Evolutionary conservation across 1,139 yeast species (phyloP).

Genomic region (Yamadazyma spencermartinsiae): DNA sequence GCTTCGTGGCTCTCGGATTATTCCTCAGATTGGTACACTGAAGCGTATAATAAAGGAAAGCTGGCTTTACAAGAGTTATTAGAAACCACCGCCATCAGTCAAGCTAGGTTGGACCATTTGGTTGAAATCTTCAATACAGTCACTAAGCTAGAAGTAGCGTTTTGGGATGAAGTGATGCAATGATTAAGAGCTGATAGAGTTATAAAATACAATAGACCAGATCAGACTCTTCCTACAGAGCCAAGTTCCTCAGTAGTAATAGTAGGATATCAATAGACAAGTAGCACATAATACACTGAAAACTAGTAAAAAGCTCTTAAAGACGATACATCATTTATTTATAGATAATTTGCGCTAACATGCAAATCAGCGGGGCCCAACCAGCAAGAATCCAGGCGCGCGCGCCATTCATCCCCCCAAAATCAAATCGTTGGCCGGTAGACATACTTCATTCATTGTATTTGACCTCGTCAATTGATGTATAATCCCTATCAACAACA

Average conservation of each 20-base stretch:
- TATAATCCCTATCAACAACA: conserved; percentile 47
- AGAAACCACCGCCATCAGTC: conserved; percentile 27
- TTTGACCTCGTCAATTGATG: conserved; percentile 22
- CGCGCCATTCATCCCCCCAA: background rate
- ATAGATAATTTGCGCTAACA: no score
- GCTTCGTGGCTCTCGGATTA: conserved; percentile 65
- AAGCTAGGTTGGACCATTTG: conserved; percentile 48
- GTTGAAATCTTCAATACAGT: conserved; percentile 61
- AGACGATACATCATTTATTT: no score
- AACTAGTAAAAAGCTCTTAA: no score
- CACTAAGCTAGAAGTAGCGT: conserved; percentile 56
- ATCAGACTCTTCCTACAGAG: no score
- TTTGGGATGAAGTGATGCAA: conserved; percentile 56
- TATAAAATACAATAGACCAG: no score
- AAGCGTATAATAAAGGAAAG: conserved; percentile 53
- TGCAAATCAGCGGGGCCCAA: no score
- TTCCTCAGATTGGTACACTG: conserved; percentile 52
- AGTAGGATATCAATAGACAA: no score
- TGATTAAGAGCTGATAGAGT: no score
- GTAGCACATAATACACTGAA: no score
- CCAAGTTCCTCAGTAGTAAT: no score
- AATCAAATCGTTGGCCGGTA: background rate
- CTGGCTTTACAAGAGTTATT: conserved; percentile 46
- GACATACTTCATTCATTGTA: background rate
- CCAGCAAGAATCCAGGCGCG: no score